Conservation (phyloP, 2,329 filamentous ascomycete species). For the Epichloe scottii region DNA sequence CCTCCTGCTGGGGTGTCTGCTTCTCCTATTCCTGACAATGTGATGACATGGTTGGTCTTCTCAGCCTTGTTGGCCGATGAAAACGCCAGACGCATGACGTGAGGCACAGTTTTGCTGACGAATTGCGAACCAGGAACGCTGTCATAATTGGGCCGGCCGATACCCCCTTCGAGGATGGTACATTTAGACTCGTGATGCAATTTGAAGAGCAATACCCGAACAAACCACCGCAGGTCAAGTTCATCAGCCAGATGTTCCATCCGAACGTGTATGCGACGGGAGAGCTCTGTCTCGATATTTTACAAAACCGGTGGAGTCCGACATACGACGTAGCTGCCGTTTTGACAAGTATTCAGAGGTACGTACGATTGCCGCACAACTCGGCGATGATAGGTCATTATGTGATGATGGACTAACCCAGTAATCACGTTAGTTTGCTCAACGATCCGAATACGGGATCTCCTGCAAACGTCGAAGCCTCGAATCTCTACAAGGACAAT, state of each 20-base stretch:
- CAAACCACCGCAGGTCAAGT: constrained; percentile 94
- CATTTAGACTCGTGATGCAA: constrained; percentile 95
- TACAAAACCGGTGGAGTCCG: constrained; percentile 97
- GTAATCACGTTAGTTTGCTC: constrained; percentile 50
- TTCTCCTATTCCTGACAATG: constrained; percentile 89
- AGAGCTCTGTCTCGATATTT: constrained; percentile 89
- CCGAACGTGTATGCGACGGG: constrained; percentile 97
- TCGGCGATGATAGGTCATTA: neutral
- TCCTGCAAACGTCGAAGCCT: constrained; percentile 94
- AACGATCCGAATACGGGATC: constrained; percentile 99
- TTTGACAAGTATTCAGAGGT: constrained; percentile 96
- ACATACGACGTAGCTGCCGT: constrained; percentile 98
- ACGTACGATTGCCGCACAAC: constrained; percentile 8
- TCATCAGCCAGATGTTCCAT: constrained; percentile 98
- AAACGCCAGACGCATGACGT: neutral
- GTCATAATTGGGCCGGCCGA: constrained; percentile 96
- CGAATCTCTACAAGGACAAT: constrained; percentile 97
- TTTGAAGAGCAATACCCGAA: constrained; percentile 99
- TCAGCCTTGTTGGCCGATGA: neutral
- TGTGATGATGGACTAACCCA: too few relatives aligned
- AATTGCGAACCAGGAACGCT: constrained; percentile 59
- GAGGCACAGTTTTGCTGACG: constrained; percentile 8
- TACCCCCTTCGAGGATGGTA: constrained; percentile 96
- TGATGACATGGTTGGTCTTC: constrained; percentile 76
- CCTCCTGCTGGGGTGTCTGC: constrained; percentile 94